Conservation (phyloP, 192 early-diverging fungal species). For the Kappamyces sp. region DNA sequence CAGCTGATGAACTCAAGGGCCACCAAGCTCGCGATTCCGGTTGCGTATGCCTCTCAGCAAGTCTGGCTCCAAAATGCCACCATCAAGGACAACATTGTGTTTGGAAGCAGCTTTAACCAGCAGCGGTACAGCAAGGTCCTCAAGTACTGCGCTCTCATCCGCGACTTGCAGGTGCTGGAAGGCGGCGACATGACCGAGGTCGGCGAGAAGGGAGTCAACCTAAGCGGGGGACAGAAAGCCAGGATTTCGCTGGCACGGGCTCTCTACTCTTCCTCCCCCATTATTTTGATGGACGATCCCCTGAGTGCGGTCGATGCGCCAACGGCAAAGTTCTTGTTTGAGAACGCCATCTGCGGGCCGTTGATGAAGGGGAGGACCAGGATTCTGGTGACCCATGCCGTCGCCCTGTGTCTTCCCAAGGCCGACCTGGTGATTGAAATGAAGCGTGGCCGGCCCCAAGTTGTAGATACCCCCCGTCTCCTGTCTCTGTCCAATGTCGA, state of each 20-base stretch:
- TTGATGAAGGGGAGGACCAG: slow-evolving; percentile 68
- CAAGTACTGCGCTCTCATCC: slow-evolving; percentile 71
- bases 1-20: slow-evolving; percentile 12
- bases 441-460: slow-evolving; percentile 21
- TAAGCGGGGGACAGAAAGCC: slow-evolving; percentile 34
- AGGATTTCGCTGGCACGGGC: slow-evolving; percentile 53
- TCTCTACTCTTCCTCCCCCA: slow-evolving; percentile 57
- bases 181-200: slow-evolving; percentile 83
- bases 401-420: slow-evolving; percentile 22
- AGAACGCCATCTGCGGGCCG: slow-evolving; percentile 63
- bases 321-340: slow-evolving; percentile 78
- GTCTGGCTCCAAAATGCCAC: slow-evolving; percentile 48
- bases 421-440: slow-evolving; percentile 33
- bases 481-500: neutral
- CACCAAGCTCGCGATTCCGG: slow-evolving; percentile 15
- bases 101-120: slow-evolving; percentile 65
- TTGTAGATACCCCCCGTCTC: too few species aligned
- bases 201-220: slow-evolving; percentile 49
- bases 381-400: slow-evolving; percentile 79
- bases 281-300: slow-evolving; percentile 73
- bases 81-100: slow-evolving; percentile 65
- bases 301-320: slow-evolving; percentile 89
- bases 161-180: slow-evolving; percentile 74
- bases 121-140: slow-evolving; percentile 72
- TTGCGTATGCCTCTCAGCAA: slow-evolving; percentile 75